A percentile compares a stretch with the other conserved stretches of the same genome.
Conservation (phyloP, 495 filamentous ascomycete species). For the Trichoderma gamsii region DNA sequence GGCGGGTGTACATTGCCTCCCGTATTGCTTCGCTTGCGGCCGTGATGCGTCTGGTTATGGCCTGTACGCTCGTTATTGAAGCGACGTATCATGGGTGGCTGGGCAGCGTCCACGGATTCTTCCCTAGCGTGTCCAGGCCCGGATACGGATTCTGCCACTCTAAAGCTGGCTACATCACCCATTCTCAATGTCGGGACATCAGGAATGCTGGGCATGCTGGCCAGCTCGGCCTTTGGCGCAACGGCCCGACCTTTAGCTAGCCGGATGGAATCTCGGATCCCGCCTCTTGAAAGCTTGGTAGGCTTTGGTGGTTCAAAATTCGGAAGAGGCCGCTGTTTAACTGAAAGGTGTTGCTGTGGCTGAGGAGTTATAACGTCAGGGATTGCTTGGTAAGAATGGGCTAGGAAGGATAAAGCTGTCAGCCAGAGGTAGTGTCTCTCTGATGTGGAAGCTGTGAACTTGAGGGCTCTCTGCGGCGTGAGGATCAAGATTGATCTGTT, state of each 20-base stretch:
- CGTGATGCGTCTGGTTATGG: slow-evolving; percentile 46
- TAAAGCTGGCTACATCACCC: slow-evolving; percentile 15
- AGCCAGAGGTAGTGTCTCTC: slow-evolving; percentile 96
- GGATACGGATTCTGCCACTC: slow-evolving; percentile 17
- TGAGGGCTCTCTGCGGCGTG: slow-evolving; percentile 87
- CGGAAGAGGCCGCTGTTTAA: slow-evolving; percentile 30
- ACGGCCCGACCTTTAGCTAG: slow-evolving; percentile 61
- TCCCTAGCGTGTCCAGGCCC: slow-evolving; percentile 30
- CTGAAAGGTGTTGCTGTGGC: slow-evolving; percentile 35
- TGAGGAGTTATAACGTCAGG: slow-evolving; percentile 58
- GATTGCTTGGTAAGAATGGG: slow-evolving; percentile 70
- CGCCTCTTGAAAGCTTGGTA: slow-evolving; percentile 43
- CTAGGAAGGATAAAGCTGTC: slow-evolving; percentile 87
- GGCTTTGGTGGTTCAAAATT: slow-evolving; percentile 42
- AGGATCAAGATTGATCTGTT: slow-evolving; percentile 93
- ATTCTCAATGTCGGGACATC: slow-evolving; percentile 13
- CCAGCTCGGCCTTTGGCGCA: slow-evolving; percentile 35
- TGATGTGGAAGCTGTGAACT: slow-evolving; percentile 77
- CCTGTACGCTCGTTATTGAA: slow-evolving; percentile 49
- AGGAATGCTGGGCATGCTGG: slow-evolving; percentile 22
- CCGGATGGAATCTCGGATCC: slow-evolving; percentile 85
- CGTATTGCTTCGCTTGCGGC: slow-evolving; percentile 80
- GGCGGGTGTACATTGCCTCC: slow-evolving; percentile 61
- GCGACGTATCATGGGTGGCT: slow-evolving; percentile 73
- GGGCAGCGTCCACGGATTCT: slow-evolving; percentile 50